These are phyloP conservation scores for Leucosporidium scottii DNA, from an alignment of 768 basidiomycete species.

Conservation along the genomic window DNA sequence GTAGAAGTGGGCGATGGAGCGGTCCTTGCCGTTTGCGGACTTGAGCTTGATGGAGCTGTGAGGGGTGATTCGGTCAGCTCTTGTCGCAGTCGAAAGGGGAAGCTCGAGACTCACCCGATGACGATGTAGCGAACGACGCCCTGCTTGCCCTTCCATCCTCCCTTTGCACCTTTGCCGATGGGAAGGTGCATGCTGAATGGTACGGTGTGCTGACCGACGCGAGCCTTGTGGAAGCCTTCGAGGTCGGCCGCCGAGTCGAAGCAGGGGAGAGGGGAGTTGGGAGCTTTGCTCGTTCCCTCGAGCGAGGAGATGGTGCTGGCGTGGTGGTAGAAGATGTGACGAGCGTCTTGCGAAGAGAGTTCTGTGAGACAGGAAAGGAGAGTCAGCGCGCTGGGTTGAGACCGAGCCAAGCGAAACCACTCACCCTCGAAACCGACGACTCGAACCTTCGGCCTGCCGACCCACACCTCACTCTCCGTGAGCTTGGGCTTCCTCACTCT, in stretches of 20 bases:
- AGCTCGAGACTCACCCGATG: constrained; percentile 55
- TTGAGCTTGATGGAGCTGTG: constrained; percentile 67
- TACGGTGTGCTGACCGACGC: constrained; percentile 60
- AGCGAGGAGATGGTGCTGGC: constrained; percentile 53
- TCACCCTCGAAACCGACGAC: constrained; percentile 75
- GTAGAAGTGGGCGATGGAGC: constrained; percentile 84
- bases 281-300: constrained; percentile 45
- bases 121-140: constrained; percentile 74
- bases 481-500: constrained; percentile 55
- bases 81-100: neutral
- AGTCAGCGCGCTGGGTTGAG: neutral
- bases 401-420: constrained; percentile 10
- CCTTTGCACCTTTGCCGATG: constrained; percentile 56
- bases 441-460: constrained; percentile 69
- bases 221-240: constrained; percentile 59
- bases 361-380: constrained; percentile 11
- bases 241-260: constrained; percentile 43
- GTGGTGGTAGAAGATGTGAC: constrained; percentile 76
- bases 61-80: neutral
- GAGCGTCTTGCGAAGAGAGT: constrained; percentile 47
- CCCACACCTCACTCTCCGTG: constrained; percentile 52
- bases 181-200: constrained; percentile 69
- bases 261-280: constrained; percentile 42
- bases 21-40: constrained; percentile 53
- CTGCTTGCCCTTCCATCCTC: constrained; percentile 48